Evolutionary conservation across 192 early-diverging fungal species (phyloP).

Genomic region (Linnemannia elongata): DNA sequence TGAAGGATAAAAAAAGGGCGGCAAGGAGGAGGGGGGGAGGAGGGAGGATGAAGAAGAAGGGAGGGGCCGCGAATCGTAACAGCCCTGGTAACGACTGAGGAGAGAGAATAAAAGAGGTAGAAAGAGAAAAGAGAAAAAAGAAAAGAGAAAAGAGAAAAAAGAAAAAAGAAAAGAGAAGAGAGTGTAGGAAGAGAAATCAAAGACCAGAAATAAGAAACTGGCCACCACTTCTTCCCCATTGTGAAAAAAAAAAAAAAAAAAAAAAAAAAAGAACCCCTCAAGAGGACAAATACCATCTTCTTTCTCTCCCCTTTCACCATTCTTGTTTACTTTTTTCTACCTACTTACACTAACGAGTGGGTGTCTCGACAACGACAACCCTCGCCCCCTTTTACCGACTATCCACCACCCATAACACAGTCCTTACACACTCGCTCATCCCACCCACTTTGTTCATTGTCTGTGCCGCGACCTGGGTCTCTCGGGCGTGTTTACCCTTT

Average conservation of each 20-base stretch:
- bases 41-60: background rate
- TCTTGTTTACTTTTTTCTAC: background rate
- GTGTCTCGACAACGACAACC: background rate
- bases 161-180: background rate
- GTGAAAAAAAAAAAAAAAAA: background rate
- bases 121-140: background rate
- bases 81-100: slow-evolving; percentile 15
- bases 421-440: background rate
- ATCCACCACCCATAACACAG: too few species aligned
- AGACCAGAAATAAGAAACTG: too few species aligned
- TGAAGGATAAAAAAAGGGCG: background rate
- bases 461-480: background rate
- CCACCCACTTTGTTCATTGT: background rate
- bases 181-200: too few species aligned
- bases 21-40: background rate
- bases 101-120: background rate
- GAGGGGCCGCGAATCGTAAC: slow-evolving; percentile 27
- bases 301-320: background rate
- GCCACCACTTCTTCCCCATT: background rate
- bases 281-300: background rate
- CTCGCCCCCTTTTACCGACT: slow-evolving; percentile 5
- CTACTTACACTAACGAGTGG: background rate
- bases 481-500: background rate
- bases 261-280: background rate
- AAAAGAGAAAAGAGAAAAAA: too few species aligned